A percentile compares a stretch with the other conserved stretches of the same genome.
Conservation (phyloP, 2,329 filamentous ascomycete species). For the Pseudopyricularia javanii region DNA sequence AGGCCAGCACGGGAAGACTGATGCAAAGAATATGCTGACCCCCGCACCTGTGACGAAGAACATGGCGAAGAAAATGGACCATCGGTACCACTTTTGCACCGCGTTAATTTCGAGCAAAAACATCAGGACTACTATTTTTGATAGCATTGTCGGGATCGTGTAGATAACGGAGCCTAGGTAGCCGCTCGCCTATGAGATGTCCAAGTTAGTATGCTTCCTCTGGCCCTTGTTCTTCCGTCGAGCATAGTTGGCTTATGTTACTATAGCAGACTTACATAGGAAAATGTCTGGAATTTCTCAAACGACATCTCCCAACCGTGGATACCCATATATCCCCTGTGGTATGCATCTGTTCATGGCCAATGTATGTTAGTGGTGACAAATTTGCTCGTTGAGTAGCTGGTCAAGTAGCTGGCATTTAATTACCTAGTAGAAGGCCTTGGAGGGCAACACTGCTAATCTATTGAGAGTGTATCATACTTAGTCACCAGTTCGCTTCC, state of each 20-base stretch:
- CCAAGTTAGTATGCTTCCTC: not conserved
- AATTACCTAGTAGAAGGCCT: not conserved
- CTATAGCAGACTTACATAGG: conserved; percentile 2
- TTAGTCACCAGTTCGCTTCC: not conserved
- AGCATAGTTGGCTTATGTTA: not conserved
- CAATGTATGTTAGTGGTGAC: not conserved
- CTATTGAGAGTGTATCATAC: not conserved
- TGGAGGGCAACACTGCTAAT: not conserved
- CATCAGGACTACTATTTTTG: conserved; percentile 5
- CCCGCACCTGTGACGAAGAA: conserved; percentile 4
- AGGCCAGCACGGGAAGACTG: conserved; percentile 7
- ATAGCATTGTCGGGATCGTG: not conserved
- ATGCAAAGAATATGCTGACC: conserved; percentile 6
- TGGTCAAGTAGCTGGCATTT: not conserved
- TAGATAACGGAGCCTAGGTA: not conserved
- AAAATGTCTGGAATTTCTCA: not conserved
- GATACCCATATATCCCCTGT: not conserved
- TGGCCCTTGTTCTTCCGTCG: not conserved
- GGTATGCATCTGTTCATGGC: not conserved
- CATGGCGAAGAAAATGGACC: conserved; percentile 4
- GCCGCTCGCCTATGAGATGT: not conserved
- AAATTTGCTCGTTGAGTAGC: not conserved
- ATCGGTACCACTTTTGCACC: conserved; percentile 3
- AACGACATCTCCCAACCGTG: not conserved
- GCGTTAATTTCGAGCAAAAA: conserved; percentile 5